A percentile compares a stretch with the other conserved stretches of the same genome.
Evolutionary conservation across 2,329 filamentous ascomycete species (phyloP).

Genomic region (Xylariales sp.): DNA sequence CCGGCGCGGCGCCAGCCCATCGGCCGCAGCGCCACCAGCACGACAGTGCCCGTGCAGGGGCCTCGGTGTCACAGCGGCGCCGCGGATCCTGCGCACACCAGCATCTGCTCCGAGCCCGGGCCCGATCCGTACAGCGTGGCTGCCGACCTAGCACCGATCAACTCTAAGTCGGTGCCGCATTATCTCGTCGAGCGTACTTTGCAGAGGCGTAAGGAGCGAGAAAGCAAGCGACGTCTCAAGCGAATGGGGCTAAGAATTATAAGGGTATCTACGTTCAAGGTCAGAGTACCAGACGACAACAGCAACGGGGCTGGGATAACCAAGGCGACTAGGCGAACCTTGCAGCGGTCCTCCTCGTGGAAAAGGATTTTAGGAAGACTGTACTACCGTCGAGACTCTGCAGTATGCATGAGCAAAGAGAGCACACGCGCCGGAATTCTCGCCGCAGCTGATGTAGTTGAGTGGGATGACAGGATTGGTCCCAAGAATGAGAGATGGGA

Average conservation of each 20-base stretch:
- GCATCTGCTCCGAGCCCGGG: too few species aligned
- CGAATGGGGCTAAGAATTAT: too few species aligned
- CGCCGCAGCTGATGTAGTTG: background rate
- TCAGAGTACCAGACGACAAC: too few species aligned
- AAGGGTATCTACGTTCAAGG: too few species aligned
- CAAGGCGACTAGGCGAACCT: background rate
- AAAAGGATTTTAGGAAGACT: background rate
- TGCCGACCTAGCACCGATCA: background rate
- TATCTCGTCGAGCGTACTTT: background rate
- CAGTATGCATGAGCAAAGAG: background rate
- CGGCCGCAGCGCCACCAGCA: background rate
- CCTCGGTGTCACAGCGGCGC: background rate
- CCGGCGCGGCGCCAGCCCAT: too few species aligned
- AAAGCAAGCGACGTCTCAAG: too few species aligned
- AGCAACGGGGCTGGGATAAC: background rate
- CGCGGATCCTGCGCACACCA: too few species aligned
- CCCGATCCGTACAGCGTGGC: background rate
- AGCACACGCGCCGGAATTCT: background rate
- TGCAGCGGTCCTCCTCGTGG: background rate
- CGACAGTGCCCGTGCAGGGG: background rate
- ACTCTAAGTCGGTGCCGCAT: background rate
- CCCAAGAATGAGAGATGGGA: constrained; percentile 5
- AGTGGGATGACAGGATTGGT: background rate
- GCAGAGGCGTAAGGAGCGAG: background rate
- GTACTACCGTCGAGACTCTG: background rate